Conservation (phyloP, 2,329 filamentous ascomycete species). For the Trichoderma sp. region DNA sequence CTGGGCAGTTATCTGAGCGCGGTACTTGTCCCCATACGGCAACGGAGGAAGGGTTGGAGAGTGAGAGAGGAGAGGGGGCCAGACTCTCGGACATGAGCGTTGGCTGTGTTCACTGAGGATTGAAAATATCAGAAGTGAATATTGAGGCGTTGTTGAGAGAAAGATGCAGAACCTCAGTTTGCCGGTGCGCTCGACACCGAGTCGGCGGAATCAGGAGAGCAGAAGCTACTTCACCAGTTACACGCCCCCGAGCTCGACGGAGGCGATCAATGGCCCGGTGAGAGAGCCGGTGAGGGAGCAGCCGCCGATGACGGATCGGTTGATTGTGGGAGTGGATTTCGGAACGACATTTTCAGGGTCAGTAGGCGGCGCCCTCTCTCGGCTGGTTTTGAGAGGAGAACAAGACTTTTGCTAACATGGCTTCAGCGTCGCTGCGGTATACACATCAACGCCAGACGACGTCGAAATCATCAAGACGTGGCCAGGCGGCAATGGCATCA, state of each 20-base stretch:
- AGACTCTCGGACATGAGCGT: background rate
- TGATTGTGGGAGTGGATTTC: constrained; percentile 80
- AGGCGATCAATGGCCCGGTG: constrained; percentile 64
- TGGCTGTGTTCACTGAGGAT: background rate
- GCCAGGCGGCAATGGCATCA: constrained; percentile 82
- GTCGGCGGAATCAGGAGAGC: constrained; percentile 56
- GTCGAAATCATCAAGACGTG: constrained; percentile 83
- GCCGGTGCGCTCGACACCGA: constrained; percentile 49
- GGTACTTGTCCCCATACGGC: background rate
- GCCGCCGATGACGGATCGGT: constrained; percentile 57
- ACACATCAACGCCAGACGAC: constrained; percentile 75
- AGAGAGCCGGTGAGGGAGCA: constrained; percentile 57
- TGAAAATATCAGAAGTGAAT: background rate
- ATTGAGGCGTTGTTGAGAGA: background rate
- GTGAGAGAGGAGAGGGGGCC: background rate
- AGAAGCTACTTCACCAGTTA: constrained; percentile 59
- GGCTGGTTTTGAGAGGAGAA: background rate
- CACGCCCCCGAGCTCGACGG: constrained; percentile 57
- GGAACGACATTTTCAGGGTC: constrained; percentile 82
- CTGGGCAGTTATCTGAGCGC: background rate
- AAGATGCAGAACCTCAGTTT: constrained; percentile 47
- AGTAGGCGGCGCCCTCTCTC: constrained; percentile 24
- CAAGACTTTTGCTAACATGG: background rate
- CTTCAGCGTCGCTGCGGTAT: constrained; percentile 64
- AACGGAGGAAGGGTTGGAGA: constrained; percentile 10